These are phyloP conservation scores for Debaryomycetaceae sp. DNA, from an alignment of 1,139 yeast species.

Conservation along the genomic window DNA sequence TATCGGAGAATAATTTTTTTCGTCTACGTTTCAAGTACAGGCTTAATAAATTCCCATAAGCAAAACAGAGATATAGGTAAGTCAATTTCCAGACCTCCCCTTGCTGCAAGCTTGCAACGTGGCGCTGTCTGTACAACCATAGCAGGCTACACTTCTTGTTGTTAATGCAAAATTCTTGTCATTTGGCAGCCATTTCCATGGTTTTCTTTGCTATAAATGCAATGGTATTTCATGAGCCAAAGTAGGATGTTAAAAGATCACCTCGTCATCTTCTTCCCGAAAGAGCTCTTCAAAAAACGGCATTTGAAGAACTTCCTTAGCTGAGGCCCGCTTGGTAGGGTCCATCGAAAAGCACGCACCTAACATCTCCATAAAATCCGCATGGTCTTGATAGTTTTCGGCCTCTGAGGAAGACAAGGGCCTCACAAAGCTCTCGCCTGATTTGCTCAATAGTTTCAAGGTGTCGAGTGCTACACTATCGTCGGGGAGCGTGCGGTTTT, in stretches of 20 bases:
- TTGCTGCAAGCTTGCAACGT: no score
- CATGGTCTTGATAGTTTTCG: conserved; percentile 36
- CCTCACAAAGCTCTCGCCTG: conserved; percentile 23
- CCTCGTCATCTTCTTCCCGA: conserved; percentile 33
- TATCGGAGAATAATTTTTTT: conserved; percentile 48
- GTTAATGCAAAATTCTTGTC: no score
- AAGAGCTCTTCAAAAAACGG: conserved; percentile 48
- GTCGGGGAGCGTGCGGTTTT: conserved; percentile 32
- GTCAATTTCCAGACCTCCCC: no score
- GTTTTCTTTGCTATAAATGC: no score
- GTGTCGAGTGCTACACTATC: conserved; percentile 41
- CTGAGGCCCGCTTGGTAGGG: conserved; percentile 50
- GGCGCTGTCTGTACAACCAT: no score
- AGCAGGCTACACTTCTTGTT: no score
- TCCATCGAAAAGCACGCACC: conserved; percentile 54
- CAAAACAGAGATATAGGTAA: no score
- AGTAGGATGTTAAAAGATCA: conserved; percentile 21
- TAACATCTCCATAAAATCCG: conserved; percentile 49
- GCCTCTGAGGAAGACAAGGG: conserved; percentile 17
- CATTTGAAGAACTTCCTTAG: conserved; percentile 50
- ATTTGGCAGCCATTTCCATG: no score
- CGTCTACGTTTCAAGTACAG: no score
- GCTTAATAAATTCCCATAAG: no score
- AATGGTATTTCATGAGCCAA: no score
- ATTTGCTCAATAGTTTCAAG: conserved; percentile 23